These are phyloP conservation scores for Tricholoma matsutake DNA, from an alignment of 768 basidiomycete species.

Conservation along the genomic window DNA sequence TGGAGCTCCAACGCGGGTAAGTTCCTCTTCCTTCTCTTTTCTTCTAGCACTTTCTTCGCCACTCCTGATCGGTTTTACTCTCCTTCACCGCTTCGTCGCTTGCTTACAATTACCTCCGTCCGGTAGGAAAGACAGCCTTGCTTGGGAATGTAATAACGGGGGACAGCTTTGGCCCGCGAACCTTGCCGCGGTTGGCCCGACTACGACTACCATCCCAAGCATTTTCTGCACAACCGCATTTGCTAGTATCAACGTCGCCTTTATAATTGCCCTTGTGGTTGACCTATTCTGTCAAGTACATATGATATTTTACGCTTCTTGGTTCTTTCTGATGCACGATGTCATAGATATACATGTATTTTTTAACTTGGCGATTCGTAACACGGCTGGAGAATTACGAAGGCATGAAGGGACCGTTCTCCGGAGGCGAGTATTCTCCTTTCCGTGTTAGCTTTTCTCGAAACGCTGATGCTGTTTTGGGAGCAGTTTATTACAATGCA, in stretches of 20 bases:
- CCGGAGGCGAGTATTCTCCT: conserved; percentile 49
- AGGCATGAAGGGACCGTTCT: conserved; percentile 58
- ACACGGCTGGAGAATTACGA: conserved; percentile 67
- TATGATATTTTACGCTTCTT: conserved; percentile 16
- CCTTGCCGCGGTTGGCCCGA: conserved; percentile 37
- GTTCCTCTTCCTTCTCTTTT: conserved; percentile 26
- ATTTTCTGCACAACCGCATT: conserved; percentile 61
- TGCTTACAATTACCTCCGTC: conserved; percentile 16
- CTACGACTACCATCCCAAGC: conserved; percentile 41
- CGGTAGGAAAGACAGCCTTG: conserved; percentile 60
- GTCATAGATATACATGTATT: conserved; percentile 69
- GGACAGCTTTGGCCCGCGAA: conserved; percentile 57
- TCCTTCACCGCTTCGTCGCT: conserved; percentile 6
- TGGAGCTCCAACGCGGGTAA: conserved; percentile 67
- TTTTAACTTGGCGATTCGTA: conserved; percentile 72
- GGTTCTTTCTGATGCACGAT: conserved; percentile 21
- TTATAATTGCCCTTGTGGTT: conserved; percentile 58
- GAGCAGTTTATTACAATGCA: conserved; percentile 52
- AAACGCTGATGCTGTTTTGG: conserved; percentile 23
- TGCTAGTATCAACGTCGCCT: conserved; percentile 57
- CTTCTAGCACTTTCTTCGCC: neutral
- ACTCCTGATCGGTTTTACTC: conserved; percentile 4
- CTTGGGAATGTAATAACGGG: conserved; percentile 73
- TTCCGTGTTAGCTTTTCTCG: conserved; percentile 13
- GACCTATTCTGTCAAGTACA: conserved; percentile 69